Evolutionary conservation across 202 grass and related monocot species (phyloP), one percentile per base, ranked within the genome.

Genomic region (Panicum virgatum): DNA sequence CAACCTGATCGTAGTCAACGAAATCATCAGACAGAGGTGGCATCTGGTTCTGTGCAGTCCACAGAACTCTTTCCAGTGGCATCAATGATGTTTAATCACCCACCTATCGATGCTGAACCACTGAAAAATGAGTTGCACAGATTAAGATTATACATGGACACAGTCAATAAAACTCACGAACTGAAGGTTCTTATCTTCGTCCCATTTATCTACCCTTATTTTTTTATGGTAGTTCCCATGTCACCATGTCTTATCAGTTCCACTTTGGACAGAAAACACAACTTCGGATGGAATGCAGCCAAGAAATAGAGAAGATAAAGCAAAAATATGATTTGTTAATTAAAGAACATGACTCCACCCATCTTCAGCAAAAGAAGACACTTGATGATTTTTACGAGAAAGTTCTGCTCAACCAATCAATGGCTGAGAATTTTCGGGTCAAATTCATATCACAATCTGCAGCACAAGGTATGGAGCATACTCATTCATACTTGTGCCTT

Each of bases 341-440:
- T 74, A 59, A 91, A 71, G 84, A 92, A 72, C 63, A 88, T 44
- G 90, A 98, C 19, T 84, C 87, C 47, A 82, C 63, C 66, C 89
- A 85, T 93, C 77, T 85, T 78, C 83, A 72, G 51, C 85, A 90
- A 59, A 90, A 77, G 77, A 90, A 87, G 77, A 75, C 86, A 47
- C 77, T 96, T 1, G 83, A 80, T 74, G 75, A 73, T 63, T 69
- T 96, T 6, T 96, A 86, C 42, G 83, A 63, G 51, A 95, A 96
- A 90, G 87, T 98, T 81, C 38, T 64, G n/a, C 69, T 89, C 23
- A 95, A 98, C 80, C 96, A 98, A 84, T 84, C 89, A 80, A 52
- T 98, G 70, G 92, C 96, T 34, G 96, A 95, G 38, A 91, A 98
- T 85, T 98, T 98, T 86, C 86, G 90, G 62, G 85, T 77, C 59